Base-by-base conservation (phyloP, 352 stramenopile species). In the Phytophthora citricola region DNA sequence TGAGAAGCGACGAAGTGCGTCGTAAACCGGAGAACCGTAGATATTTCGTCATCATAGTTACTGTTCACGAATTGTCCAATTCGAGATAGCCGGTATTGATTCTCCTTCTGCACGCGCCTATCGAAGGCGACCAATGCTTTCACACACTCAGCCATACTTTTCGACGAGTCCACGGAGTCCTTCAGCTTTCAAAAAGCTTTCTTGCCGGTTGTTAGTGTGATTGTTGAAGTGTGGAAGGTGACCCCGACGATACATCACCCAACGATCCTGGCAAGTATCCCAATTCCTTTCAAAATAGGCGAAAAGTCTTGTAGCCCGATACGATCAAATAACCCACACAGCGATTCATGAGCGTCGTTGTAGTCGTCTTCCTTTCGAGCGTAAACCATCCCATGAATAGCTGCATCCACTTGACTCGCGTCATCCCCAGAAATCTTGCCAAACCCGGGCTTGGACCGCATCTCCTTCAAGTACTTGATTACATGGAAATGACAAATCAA, bases 201-300 rank as follows among this genome's bases (percentile, higher is more conserved):
- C 71, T 1, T 76, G 38, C 0, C 34, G 45, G 29, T 78, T 83
- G 34, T 83, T 83, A 0, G 75, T 76, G 40, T 75, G 52, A 9
- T 70, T 75, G 3, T 47, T 56, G 17, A 73, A 71, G 45, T 77
- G 47, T 0, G 64, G 55, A 0, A 80, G 48, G 5, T 72, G 58
- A 0, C 44, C 10, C 4, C 75, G 55, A 0, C 9, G 12, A 24
- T 56, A 58, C n/a, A 71, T 49, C 4, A 15, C 72, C 67, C 63
- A 83, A 57, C 59, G 59, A 6, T 75, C 67, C 12, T 56, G 17
- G 11, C 48, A 60, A 0, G 34, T 9, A 49, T 65, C 9, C 69
- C 73, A 78, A 24, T 77, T 78, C 20, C 38, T 15, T 1, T 58
- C 22, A 4, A 78, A 58, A 53, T 74, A 81, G 0, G 51, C 31